A percentile compares a stretch with the other conserved stretches of the same genome.
phyloP scores from a whole-genome alignment of 106 monocot genomes.

The Allium cepa region DNA sequence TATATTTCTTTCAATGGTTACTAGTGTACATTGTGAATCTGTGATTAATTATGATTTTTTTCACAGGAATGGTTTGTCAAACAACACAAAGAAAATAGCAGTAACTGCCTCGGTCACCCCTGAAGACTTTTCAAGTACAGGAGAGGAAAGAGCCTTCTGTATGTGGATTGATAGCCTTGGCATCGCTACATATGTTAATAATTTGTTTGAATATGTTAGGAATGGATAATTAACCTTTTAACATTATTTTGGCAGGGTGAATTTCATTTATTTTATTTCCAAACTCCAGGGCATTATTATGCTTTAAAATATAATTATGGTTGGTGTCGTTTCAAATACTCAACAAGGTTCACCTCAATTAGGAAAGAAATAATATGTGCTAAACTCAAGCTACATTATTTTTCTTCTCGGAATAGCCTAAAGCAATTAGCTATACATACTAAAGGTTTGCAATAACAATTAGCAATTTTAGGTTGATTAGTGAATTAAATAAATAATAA shows the following conservation, averaged over 20 bases:
- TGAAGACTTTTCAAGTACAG: constrained; percentile 52
- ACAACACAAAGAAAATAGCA: constrained; percentile 46
- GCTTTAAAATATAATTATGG: no score
- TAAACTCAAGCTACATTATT: no score
- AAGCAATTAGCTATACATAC: no score
- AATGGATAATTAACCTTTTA: constrained; percentile 41
- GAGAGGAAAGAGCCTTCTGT: constrained; percentile 80
- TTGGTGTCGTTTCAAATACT: no score
- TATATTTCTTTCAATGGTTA: neutral
- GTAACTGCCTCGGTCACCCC: constrained; percentile 24
- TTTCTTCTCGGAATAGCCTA: no score
- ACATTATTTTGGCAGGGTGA: constrained; percentile 5
- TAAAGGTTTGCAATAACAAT: no score
- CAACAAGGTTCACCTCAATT: no score
- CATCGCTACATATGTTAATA: constrained; percentile 54
- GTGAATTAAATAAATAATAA: neutral
- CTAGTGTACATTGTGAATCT: neutral
- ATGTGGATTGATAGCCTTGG: constrained; percentile 80
- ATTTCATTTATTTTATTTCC: neutral
- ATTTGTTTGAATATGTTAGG: constrained; percentile 68
- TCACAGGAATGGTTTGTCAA: constrained; percentile 64
- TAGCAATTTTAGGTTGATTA: no score
- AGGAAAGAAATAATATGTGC: no score
- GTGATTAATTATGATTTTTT: neutral
- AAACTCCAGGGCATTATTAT: no score